Conservation (phyloP, 2,329 filamentous ascomycete species). For the Aulographum hederae region DNA sequence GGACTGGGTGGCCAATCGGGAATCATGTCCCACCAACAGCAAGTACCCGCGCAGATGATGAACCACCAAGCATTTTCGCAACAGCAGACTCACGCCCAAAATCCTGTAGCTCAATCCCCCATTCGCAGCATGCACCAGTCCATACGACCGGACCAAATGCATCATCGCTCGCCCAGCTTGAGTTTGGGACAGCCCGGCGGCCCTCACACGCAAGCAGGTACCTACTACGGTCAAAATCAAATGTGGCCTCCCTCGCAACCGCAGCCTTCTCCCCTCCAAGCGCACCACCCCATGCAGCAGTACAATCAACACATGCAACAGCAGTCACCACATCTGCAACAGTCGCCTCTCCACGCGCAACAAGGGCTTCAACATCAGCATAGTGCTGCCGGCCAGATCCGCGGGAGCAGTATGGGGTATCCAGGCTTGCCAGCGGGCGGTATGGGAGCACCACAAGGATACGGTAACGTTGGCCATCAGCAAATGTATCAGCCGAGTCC, state of each 20-base stretch:
- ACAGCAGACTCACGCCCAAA: constrained; percentile 48
- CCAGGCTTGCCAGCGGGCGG: constrained; percentile 25
- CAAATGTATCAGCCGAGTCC: constrained; percentile 22
- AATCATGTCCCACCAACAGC: constrained; percentile 34
- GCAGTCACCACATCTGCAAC: constrained; percentile 24
- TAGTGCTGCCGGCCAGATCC: constrained; percentile 21
- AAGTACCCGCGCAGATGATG: constrained; percentile 45
- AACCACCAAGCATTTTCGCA: constrained; percentile 48
- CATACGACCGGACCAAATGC: constrained; percentile 40
- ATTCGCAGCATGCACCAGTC: constrained; percentile 50
- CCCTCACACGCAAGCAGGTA: not conserved
- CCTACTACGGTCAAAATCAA: constrained; percentile 25
- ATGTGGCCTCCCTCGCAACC: constrained; percentile 31
- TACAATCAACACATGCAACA: constrained; percentile 13
- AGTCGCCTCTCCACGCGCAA: constrained; percentile 29
- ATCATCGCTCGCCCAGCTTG: constrained; percentile 44
- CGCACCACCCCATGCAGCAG: not conserved
- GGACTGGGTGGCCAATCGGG: constrained; percentile 37
- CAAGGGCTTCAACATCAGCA: constrained; percentile 27
- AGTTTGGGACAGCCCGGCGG: not conserved
- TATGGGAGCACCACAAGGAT: constrained; percentile 17
- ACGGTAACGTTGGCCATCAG: not conserved
- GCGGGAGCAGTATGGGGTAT: constrained; percentile 24
- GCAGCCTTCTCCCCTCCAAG: constrained; percentile 25
- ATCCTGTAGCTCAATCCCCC: constrained; percentile 52